Evolutionary conservation across 129 eudicot species (phyloP).

Genomic region (Tagetes erecta): DNA sequence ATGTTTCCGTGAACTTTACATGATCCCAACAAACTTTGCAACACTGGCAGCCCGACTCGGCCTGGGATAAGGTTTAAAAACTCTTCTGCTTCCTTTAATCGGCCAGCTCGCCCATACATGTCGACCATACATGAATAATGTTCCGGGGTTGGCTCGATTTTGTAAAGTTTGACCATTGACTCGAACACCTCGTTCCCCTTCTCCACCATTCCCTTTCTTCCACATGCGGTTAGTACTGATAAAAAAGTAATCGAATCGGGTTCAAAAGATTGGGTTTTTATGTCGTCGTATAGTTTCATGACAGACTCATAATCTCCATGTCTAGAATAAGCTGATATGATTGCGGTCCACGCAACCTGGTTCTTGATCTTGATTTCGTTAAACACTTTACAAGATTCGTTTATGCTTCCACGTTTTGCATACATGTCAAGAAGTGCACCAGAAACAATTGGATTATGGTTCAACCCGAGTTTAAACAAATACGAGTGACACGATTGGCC

Average conservation of each 20-base stretch:
- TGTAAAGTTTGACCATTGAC: conserved; percentile 51
- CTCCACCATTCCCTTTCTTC: conserved; percentile 84
- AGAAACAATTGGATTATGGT: conserved; percentile 54
- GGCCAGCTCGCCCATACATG: conserved; percentile 88
- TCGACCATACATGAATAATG: conserved; percentile 90
- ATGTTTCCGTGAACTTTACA: conserved; percentile 73
- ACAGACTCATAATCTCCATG: conserved; percentile 86
- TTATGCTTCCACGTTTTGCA: conserved; percentile 81
- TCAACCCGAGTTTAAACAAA: conserved; percentile 62
- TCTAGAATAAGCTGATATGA: conserved; percentile 84
- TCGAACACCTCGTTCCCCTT: conserved; percentile 62
- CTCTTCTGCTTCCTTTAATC: conserved; percentile 78
- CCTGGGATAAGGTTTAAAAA: conserved; percentile 62
- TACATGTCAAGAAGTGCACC: conserved; percentile 96
- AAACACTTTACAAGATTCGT: conserved; percentile 60
- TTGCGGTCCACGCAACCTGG: conserved; percentile 90
- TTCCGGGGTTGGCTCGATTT: conserved; percentile 63
- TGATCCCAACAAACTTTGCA: conserved; percentile 87
- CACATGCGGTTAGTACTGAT: conserved; percentile 75
- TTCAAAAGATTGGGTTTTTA: conserved; percentile 48
- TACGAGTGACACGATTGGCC: conserved; percentile 75
- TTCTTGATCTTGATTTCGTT: conserved; percentile 47
- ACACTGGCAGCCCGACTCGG: conserved; percentile 60
- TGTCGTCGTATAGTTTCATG: conserved; percentile 56
- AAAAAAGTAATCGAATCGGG: conserved; percentile 88